phyloP scores from a whole-genome alignment of 352 stramenopile species.

The Phytophthora uliginosa region DNA sequence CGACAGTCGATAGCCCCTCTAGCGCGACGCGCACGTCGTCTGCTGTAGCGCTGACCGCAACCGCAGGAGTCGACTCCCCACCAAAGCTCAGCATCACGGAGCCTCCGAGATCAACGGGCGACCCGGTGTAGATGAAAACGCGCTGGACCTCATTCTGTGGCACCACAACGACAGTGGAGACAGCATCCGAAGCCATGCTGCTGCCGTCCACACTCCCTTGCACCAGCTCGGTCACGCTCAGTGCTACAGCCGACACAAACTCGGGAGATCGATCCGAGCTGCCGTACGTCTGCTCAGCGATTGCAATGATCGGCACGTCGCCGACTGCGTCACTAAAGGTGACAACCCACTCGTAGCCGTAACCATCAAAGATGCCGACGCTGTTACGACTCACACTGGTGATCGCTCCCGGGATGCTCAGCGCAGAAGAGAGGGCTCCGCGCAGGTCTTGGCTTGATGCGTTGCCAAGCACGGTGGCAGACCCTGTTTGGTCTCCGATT shows the following conservation, averaged over 20 bases:
- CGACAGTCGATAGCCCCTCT: slow-evolving; percentile 74
- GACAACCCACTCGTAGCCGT: slow-evolving; percentile 79
- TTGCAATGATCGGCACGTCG: slow-evolving; percentile 54
- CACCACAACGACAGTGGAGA: slow-evolving; percentile 38
- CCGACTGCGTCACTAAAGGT: slow-evolving; percentile 68
- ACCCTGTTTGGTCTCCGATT: slow-evolving; percentile 29
- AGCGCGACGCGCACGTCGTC: slow-evolving; percentile 62
- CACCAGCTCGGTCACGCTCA: slow-evolving; percentile 50
- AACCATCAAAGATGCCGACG: slow-evolving; percentile 54
- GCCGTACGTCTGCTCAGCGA: slow-evolving; percentile 20
- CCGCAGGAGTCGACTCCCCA: slow-evolving; percentile 60
- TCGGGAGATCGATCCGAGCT: slow-evolving; percentile 29
- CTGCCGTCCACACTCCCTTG: slow-evolving; percentile 47
- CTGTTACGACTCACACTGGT: slow-evolving; percentile 48
- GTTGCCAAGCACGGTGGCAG: slow-evolving; percentile 49
- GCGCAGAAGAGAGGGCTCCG: slow-evolving; percentile 17
- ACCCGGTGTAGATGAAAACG: slow-evolving; percentile 73
- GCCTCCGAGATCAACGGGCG: slow-evolving; percentile 66
- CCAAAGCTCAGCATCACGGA: slow-evolving; percentile 70
- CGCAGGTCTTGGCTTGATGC: slow-evolving; percentile 45
- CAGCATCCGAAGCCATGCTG: slow-evolving; percentile 23
- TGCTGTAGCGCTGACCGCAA: slow-evolving; percentile 54
- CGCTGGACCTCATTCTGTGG: slow-evolving; percentile 69
- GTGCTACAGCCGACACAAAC: slow-evolving; percentile 33
- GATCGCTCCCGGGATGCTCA: slow-evolving; percentile 28